These are phyloP conservation scores for Scedosporium minutisporum DNA, from an alignment of 2,329 filamentous ascomycete species.

Conservation along the genomic window DNA sequence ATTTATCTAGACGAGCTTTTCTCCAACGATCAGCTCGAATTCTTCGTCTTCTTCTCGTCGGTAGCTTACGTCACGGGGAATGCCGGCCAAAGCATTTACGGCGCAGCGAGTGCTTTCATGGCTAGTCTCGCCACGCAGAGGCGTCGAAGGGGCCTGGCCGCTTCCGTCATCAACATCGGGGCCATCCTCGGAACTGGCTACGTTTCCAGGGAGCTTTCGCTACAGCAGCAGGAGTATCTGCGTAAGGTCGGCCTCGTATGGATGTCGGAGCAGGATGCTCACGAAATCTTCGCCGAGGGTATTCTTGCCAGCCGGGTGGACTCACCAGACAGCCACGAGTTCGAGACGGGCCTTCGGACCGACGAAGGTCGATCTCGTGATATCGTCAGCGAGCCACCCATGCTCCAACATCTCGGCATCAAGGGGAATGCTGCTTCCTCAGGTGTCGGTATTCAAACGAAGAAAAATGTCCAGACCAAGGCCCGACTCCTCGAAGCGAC, in stretches of 20 bases:
- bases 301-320: conserved; percentile 14
- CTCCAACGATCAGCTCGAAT: conserved; percentile 20
- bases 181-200: conserved; percentile 13
- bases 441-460: not conserved
- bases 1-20: conserved; percentile 22
- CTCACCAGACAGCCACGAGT: conserved; percentile 1
- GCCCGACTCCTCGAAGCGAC: not conserved
- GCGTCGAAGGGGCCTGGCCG: conserved; percentile 16
- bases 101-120: conserved; percentile 29
- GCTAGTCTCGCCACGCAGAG: conserved; percentile 17
- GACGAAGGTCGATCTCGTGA: not conserved
- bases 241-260: conserved; percentile 8
- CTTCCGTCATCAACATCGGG: conserved; percentile 17
- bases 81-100: conserved; percentile 26
- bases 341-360: conserved; percentile 6
- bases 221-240: conserved; percentile 9
- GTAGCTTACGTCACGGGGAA: conserved; percentile 23
- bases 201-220: conserved; percentile 8
- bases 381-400: not conserved
- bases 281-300: conserved; percentile 20
- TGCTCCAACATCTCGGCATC: not conserved
- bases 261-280: conserved; percentile 20
- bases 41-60: conserved; percentile 33
- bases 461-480: not conserved
- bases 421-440: not conserved